Conservation (phyloP, 2,329 filamentous ascomycete species). For the Metarhizium album region DNA sequence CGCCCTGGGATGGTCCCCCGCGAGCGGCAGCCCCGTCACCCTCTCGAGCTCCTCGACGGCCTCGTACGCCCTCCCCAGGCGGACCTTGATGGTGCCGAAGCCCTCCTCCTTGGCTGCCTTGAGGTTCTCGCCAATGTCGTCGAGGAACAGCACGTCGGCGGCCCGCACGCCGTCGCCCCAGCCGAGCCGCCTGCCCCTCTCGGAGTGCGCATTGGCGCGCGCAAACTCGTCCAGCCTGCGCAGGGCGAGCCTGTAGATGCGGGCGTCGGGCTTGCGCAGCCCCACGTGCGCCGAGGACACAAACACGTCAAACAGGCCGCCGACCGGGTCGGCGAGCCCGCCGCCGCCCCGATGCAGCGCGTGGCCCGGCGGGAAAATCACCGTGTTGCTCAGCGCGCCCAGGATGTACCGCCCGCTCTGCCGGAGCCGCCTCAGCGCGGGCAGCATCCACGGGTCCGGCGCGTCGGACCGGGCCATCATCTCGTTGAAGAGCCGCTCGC, state of each 20-base stretch:
- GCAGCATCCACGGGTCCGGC: conserved; percentile 81
- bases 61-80: conserved; percentile 64
- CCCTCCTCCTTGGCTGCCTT: conserved; percentile 66
- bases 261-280: conserved; percentile 74
- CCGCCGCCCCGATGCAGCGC: conserved; percentile 46
- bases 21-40: conserved; percentile 56
- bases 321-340: conserved; percentile 45
- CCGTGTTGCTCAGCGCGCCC: conserved; percentile 81
- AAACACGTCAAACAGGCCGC: conserved; percentile 71
- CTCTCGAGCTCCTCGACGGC: conserved; percentile 74
- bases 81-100: conserved; percentile 76
- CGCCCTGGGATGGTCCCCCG: conserved; percentile 42
- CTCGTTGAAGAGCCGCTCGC: conserved; percentile 70
- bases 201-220: conserved; percentile 33
- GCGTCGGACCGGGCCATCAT: conserved; percentile 71
- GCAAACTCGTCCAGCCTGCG: conserved; percentile 53
- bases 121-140: conserved; percentile 90
- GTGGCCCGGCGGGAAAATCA: conserved; percentile 72
- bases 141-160: conserved; percentile 71
- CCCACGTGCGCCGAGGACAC: conserved; percentile 79
- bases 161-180: conserved; percentile 43
- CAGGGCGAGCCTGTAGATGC: conserved; percentile 69
- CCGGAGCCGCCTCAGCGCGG: conserved; percentile 61
- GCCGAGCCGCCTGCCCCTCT: conserved; percentile 27
- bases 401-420: conserved; percentile 56